Evolutionary conservation across 2,329 filamentous ascomycete genomes (phyloP).

Genomic region (Zymoseptoria pseudotritici): DNA sequence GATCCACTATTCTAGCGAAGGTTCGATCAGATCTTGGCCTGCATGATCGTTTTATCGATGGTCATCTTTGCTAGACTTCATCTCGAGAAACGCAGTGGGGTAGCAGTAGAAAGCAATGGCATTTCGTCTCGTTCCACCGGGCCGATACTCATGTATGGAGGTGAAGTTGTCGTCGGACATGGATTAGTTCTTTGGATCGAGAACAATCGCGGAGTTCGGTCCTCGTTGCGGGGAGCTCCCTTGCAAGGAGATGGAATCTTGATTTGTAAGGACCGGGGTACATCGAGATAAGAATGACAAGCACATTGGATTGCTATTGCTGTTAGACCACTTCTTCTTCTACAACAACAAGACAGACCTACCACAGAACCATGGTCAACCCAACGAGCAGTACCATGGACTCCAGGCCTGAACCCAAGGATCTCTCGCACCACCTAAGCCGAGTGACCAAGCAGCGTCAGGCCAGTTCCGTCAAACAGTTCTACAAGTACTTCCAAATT

Average conservation of each 20-base stretch:
- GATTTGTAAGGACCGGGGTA: not conserved
- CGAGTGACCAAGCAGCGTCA: conserved; percentile 57
- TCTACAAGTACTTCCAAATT: conserved; percentile 75
- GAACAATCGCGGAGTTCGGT: not conserved
- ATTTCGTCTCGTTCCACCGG: not conserved
- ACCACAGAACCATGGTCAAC: not conserved
- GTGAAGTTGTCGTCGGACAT: not conserved
- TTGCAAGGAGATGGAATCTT: not conserved
- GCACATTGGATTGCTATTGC: not conserved
- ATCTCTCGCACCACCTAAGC: conserved; percentile 75
- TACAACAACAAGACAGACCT: not conserved
- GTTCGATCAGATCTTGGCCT: not conserved
- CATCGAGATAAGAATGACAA: not conserved
- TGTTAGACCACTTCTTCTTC: not conserved
- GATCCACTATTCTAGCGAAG: not conserved
- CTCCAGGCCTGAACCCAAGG: conserved; percentile 48
- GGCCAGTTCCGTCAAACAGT: conserved; percentile 64
- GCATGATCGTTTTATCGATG: not conserved
- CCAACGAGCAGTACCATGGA: not conserved
- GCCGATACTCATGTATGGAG: not conserved
- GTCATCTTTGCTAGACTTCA: not conserved
- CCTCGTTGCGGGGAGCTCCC: not conserved
- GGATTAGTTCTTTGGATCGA: not conserved
- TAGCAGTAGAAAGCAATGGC: not conserved
- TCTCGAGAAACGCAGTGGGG: not conserved